Evolutionary conservation across 2,329 filamentous ascomycete genomes (phyloP).

Genomic region (Arthrobotrys pseudoclavata): DNA sequence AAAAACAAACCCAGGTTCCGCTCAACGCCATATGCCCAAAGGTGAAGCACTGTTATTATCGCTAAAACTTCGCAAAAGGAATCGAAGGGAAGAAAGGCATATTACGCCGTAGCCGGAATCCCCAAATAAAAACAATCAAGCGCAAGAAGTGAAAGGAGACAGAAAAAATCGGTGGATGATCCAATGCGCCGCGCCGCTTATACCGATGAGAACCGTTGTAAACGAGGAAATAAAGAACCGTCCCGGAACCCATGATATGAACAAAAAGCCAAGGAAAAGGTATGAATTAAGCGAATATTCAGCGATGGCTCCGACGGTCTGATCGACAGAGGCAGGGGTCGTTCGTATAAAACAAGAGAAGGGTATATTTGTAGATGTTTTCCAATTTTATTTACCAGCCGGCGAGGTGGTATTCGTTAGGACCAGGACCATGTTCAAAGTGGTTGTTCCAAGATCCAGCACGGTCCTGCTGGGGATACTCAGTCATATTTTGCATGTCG

Average conservation of each 20-base stretch:
- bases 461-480: slow-evolving; percentile 78
- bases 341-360: slow-evolving; percentile 52
- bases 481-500: slow-evolving; percentile 81
- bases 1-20: slow-evolving; percentile 35
- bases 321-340: slow-evolving; percentile 56
- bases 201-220: slow-evolving; percentile 51
- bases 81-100: slow-evolving; percentile 47
- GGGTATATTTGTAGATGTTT: slow-evolving; percentile 34
- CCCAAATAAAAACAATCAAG: slow-evolving; percentile 31
- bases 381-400: slow-evolving; percentile 76
- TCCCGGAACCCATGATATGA: slow-evolving; percentile 60
- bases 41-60: slow-evolving; percentile 51
- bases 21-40: slow-evolving; percentile 58
- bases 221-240: slow-evolving; percentile 53
- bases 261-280: slow-evolving; percentile 60
- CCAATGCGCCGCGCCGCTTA: slow-evolving; percentile 58
- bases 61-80: slow-evolving; percentile 58
- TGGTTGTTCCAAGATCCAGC: slow-evolving; percentile 87
- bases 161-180: slow-evolving; percentile 39
- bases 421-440: slow-evolving; percentile 78
- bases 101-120: slow-evolving; percentile 56
- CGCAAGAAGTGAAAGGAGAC: slow-evolving; percentile 30
- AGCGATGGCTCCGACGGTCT: slow-evolving; percentile 48
- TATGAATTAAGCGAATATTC: slow-evolving; percentile 60
- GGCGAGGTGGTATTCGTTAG: slow-evolving; percentile 86